Percentiles rank a stretch among this genome's conserved stretches.
These are phyloP conservation scores for Scheffersomyces amazonensis DNA, from an alignment of 805 yeast species.

Conservation along the genomic window DNA sequence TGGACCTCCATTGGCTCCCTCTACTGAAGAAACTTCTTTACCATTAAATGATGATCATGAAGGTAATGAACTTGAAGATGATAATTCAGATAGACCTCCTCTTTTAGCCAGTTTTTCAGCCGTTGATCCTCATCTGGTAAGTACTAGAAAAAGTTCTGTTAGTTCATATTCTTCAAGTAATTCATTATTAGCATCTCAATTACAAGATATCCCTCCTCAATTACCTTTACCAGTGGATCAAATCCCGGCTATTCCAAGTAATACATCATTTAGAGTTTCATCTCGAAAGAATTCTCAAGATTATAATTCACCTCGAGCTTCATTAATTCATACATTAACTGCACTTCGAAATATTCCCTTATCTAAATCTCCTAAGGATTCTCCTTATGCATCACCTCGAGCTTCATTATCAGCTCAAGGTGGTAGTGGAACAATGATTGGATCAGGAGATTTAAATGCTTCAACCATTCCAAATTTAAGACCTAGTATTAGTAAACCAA, in stretches of 20 bases:
- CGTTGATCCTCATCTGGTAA: constrained; percentile 22
- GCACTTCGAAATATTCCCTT: constrained; percentile 36
- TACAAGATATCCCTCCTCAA: constrained; percentile 53
- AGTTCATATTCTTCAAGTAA: constrained; percentile 19
- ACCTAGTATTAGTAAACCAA: constrained; percentile 7
- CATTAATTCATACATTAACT: constrained; percentile 39
- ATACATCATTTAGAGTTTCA: constrained; percentile 28
- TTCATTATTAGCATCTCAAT: constrained; percentile 26
- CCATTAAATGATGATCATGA: neutral
- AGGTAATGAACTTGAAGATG: neutral
- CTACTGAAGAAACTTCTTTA: constrained; percentile 1
- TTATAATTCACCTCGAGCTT: constrained; percentile 36
- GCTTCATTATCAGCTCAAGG: constrained; percentile 43
- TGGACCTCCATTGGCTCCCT: constrained; percentile 10
- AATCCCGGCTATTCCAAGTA: constrained; percentile 41
- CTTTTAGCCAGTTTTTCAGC: constrained; percentile 9
- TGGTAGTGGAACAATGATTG: constrained; percentile 1
- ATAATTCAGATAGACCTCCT: constrained; percentile 1
- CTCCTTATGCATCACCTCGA: constrained; percentile 46
- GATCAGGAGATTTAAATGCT: constrained; percentile 11
- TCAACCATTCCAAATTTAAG: constrained; percentile 19
- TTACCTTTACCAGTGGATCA: constrained; percentile 56
- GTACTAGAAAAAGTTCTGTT: constrained; percentile 15
- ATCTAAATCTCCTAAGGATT: constrained; percentile 32
- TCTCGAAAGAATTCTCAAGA: constrained; percentile 38